Percentiles rank a stretch among this genome's conserved stretches.
Evolutionary conservation across 257 asterid species (phyloP).

Genomic region (Nicotiana obtusifolia): DNA sequence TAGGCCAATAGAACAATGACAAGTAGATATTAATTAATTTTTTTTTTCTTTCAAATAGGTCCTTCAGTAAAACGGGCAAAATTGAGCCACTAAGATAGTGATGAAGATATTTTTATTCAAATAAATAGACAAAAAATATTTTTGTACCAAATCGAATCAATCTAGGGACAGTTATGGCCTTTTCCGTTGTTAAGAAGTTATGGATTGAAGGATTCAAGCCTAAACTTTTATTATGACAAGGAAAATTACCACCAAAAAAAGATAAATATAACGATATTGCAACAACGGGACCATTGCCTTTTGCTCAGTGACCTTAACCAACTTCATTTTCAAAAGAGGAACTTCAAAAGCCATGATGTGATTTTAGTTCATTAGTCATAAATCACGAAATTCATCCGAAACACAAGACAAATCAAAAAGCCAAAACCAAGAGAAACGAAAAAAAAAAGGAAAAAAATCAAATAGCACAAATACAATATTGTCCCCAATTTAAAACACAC

Average conservation of each 20-base stretch:
- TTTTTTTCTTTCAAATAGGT: too few relatives aligned
- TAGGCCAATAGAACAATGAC: too few relatives aligned
- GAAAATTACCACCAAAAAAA: too few relatives aligned
- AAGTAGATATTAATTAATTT: too few relatives aligned
- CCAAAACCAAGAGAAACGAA: neutral
- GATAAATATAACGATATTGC: neutral
- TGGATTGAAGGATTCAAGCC: too few relatives aligned
- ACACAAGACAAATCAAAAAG: neutral
- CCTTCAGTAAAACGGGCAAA: too few relatives aligned
- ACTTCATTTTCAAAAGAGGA: neutral
- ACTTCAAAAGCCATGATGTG: slow-evolving; percentile 1
- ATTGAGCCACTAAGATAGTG: too few relatives aligned
- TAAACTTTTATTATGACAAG: neutral
- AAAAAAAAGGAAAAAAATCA: neutral
- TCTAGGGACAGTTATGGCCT: too few relatives aligned
- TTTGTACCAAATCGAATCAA: too few relatives aligned
- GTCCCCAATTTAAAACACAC: neutral
- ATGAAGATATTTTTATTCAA: too few relatives aligned
- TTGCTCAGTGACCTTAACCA: neutral
- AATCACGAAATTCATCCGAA: slow-evolving; percentile 5
- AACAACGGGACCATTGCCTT: neutral
- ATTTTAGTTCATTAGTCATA: neutral
- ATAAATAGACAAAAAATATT: too few relatives aligned
- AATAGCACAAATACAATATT: neutral
- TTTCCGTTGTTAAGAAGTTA: too few relatives aligned